Evolutionary conservation across 352 stramenopile species (phyloP), one percentile per base, ranked within the genome.

Genomic region (Globisporangium spiculum): DNA sequence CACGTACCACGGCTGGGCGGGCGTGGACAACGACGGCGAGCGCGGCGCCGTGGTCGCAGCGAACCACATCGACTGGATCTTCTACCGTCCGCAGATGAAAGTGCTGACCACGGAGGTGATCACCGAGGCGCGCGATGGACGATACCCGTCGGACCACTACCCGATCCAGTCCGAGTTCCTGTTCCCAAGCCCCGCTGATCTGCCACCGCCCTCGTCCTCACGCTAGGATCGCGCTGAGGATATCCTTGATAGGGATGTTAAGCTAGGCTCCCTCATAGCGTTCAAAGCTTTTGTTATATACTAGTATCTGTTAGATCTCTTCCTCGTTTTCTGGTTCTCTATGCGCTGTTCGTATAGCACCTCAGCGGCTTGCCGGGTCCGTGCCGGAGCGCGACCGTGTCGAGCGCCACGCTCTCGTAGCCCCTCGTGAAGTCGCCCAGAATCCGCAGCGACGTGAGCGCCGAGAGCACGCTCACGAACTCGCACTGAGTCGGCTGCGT

Each of bases 11-110:
- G 88, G 85, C 61, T 96, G 86, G 86, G 86, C 85, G 26, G 88
- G 88, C n/a, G 75, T 93, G 30, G 78, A 93, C 66, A 93, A 96
- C 66, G 83, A 94, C 64, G 83, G 82, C 60, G 86, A 94, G 66
- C 84, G 86, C 44, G 80, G 67, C 38, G 80, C 85, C 6, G 76
- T 89, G 50, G 75, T 77, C 5, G 88, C 83, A 16, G 82, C 84
- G 32, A 93, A 93, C 74, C 88, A 96, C 73, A 96, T 96, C 67
- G 88, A 96, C 68, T 96, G 88, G 88, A 93, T 96, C 71, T 92
- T 96, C 65, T 94, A 86, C 66, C 86, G 86, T 8, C 88, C 88
- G 48, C 63, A 83, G 46, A 92, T 94, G 84, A 81, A 71, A 22
- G 88, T 96, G 54, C 64, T 94, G 3, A 74, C 78, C 32, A 92